phyloP scores from a whole-genome alignment of 106 monocot genomes.

The Platanthera zijinensis region DNA sequence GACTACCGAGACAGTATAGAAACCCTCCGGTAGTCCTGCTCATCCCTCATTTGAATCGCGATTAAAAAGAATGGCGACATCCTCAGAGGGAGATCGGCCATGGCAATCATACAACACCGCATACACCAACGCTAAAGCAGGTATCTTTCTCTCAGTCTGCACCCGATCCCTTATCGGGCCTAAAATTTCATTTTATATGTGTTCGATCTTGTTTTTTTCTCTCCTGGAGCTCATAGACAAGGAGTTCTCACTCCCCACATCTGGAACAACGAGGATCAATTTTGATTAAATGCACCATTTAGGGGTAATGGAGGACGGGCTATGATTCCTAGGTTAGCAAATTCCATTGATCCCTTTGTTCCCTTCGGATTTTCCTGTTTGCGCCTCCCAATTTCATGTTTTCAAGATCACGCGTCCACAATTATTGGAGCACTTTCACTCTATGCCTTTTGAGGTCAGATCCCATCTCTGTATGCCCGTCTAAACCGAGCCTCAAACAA shows the following conservation, averaged over 20 bases:
- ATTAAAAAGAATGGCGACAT: constrained; percentile 38
- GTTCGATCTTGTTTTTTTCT: neutral
- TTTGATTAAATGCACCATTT: neutral
- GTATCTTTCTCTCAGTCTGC: constrained; percentile 9
- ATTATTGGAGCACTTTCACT: neutral
- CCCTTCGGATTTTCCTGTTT: neutral
- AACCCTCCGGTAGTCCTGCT: neutral
- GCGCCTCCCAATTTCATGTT: neutral
- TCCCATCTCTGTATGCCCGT: neutral
- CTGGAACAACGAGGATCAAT: neutral
- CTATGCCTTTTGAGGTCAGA: neutral
- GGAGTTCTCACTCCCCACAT: neutral
- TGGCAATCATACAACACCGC: constrained; percentile 92
- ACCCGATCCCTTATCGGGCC: neutral
- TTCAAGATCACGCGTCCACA: neutral
- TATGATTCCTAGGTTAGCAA: neutral
- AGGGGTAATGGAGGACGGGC: neutral
- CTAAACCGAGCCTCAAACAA: neutral
- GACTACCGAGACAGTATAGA: neutral
- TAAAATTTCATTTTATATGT: neutral
- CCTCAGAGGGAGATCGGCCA: constrained; percentile 64
- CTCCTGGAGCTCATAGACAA: neutral
- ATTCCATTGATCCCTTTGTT: neutral
- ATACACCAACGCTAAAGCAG: constrained; percentile 95
- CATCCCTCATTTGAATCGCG: neutral